Conservation (phyloP, 148 eudicot genomes). For the Oxyria digyna region DNA sequence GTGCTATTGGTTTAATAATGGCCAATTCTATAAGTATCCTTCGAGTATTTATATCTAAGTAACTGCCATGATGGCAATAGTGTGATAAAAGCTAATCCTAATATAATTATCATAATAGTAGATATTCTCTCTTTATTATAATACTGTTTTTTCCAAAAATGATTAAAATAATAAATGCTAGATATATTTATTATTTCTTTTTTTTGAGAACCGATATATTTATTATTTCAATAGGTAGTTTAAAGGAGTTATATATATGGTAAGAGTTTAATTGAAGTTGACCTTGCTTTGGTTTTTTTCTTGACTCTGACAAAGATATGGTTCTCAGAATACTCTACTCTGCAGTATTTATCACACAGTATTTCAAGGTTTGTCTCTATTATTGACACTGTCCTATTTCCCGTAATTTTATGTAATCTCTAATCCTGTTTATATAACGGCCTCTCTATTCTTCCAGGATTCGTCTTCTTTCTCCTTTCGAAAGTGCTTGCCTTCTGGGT, state of each 20-base stretch:
- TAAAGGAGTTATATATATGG: not conserved
- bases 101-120: not conserved
- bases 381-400: not conserved
- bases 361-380: constrained; percentile 55
- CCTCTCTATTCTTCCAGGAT: constrained; percentile 32
- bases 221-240: not conserved
- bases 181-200: not conserved
- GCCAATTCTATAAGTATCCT: constrained; percentile 99
- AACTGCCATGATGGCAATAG: not conserved
- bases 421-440: not conserved
- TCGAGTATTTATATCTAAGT: not conserved
- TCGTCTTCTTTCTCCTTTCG: constrained; percentile 64
- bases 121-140: not conserved
- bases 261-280: not conserved
- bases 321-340: constrained; percentile 68
- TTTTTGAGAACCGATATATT: not conserved
- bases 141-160: not conserved
- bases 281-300: constrained; percentile 15
- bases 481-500: constrained; percentile 84
- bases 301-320: constrained; percentile 71
- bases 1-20: constrained; percentile 80
- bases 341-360: constrained; percentile 64
- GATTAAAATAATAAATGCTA: not conserved
- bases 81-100: not conserved
- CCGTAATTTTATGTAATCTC: not conserved